phyloP scores from a whole-genome alignment of 108 stramenopile species.

The Skeletonema menzelii region DNA sequence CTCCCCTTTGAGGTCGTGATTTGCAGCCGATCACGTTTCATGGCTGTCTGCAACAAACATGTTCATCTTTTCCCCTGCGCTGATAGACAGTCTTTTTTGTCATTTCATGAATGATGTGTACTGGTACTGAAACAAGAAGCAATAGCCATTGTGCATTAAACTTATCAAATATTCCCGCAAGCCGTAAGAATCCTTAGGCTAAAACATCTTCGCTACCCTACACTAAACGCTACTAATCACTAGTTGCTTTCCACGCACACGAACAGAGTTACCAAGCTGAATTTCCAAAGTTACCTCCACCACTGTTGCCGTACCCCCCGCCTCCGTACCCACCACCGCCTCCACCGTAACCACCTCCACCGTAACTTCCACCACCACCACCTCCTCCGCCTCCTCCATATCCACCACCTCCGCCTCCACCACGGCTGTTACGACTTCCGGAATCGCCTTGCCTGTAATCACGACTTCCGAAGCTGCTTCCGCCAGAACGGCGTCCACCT shows the following conservation, averaged over 20 bases:
- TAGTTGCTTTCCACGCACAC: neutral
- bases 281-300: conserved; percentile 56
- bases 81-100: neutral
- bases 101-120: neutral
- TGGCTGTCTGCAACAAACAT: too few relatives aligned
- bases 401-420: conserved; percentile 26
- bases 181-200: neutral
- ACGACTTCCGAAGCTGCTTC: conserved; percentile 55
- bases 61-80: too few relatives aligned
- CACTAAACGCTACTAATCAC: neutral
- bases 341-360: conserved; percentile 33
- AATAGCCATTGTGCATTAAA: neutral
- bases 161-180: neutral
- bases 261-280: conserved; percentile 50
- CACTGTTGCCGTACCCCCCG: conserved; percentile 36
- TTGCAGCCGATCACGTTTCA: too few relatives aligned
- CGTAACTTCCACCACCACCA: conserved; percentile 10
- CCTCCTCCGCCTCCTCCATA: conserved; percentile 26
- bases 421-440: conserved; percentile 21
- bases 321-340: conserved; percentile 25
- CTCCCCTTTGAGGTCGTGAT: too few relatives aligned
- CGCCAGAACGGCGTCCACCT: conserved; percentile 40
- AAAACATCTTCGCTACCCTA: conserved; percentile 3
- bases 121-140: neutral
- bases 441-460: conserved; percentile 31